Base-by-base conservation (phyloP, 2,329 filamentous ascomycete genomes). In the Scortechinia acanthostroma region DNA sequence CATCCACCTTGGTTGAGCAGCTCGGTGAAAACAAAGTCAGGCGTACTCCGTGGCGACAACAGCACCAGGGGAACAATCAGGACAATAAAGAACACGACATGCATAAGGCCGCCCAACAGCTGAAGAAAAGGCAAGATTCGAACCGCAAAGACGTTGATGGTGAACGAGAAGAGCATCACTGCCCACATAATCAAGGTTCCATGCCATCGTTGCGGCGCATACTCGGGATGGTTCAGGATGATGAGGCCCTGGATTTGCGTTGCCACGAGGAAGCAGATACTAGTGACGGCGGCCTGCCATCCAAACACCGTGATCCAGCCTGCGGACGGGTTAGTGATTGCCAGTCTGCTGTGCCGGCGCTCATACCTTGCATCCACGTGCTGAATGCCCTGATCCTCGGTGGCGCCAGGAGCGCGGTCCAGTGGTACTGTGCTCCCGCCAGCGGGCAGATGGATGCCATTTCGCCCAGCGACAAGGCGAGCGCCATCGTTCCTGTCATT, bases 171-270 rank as follows among this genome's bases (percentile, higher is more conserved):
- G 10, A 30, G 25, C 10, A 30, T n/a, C 10, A 30, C n/a, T 10
- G 25, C 25, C 25, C 25, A 30, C 25, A 30, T 30, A n/a, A 30
- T 30, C 10, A 30, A n/a, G 10, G 25, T 30, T n/a, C 25, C 25
- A 21, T 60, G 58, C 58, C 57, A 61, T n/a, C 51, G 44, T 21
- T 59, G 28, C 17, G 49, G 50, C 10, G 47, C 44, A 42, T 61
- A 60, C 2, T 30, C 46, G 5, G 53, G 50, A 45, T 56, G 45
- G 23, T 58, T 58, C n/a, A 60, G 51, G 16, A 53, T 48, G 3
- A 58, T 42, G n/a, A 60, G 45, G 1, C 57, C 58, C 42, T 61
- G 55, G 6, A 60, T 56, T 22, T 60, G 52, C 15, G 53, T 57
- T 4, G 50, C 57, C 1, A 51, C 53, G 4, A 62, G 47, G n/a